phyloP scores from a whole-genome alignment of 2,329 filamentous ascomycete species.

The Pseudocercospora pini-densiflorae region DNA sequence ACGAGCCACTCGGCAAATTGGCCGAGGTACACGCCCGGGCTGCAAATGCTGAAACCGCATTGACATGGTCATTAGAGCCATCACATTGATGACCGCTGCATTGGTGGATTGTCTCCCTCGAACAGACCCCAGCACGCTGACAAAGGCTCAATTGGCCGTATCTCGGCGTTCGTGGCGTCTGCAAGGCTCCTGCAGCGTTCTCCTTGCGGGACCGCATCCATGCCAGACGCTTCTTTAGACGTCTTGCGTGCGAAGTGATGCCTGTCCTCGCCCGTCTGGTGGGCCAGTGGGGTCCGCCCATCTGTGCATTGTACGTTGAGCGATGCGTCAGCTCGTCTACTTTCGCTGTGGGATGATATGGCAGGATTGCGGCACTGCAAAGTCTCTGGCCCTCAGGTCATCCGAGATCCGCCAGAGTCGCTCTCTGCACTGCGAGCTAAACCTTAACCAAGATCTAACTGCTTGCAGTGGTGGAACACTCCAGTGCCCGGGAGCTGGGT shows the following conservation, averaged over 20 bases:
- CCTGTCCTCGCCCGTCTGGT: constrained; percentile 17
- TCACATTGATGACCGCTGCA: constrained; percentile 3
- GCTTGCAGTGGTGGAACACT: constrained; percentile 32
- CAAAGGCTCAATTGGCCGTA: constrained; percentile 6
- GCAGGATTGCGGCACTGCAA: constrained; percentile 9
- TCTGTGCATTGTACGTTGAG: neutral
- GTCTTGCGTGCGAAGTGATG: constrained; percentile 23
- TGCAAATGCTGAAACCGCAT: neutral
- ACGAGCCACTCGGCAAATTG: constrained; percentile 16
- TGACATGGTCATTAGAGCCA: neutral
- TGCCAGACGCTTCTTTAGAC: constrained; percentile 29
- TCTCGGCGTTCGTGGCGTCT: constrained; percentile 32
- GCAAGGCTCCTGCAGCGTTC: constrained; percentile 37
- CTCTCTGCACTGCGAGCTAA: constrained; percentile 22
- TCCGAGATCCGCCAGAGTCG: constrained; percentile 23
- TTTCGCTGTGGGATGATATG: neutral
- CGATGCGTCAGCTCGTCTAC: constrained; percentile 7
- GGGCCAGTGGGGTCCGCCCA: constrained; percentile 6
- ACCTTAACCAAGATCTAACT: constrained; percentile 35
- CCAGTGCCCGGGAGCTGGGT: constrained; percentile 35
- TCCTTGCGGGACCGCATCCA: constrained; percentile 26
- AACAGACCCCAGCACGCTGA: neutral
- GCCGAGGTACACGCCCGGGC: neutral
- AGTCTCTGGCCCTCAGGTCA: constrained; percentile 7
- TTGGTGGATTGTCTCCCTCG: neutral